Conservation (phyloP, 768 basidiomycete species). For the Leucocoprinus sp. region DNA sequence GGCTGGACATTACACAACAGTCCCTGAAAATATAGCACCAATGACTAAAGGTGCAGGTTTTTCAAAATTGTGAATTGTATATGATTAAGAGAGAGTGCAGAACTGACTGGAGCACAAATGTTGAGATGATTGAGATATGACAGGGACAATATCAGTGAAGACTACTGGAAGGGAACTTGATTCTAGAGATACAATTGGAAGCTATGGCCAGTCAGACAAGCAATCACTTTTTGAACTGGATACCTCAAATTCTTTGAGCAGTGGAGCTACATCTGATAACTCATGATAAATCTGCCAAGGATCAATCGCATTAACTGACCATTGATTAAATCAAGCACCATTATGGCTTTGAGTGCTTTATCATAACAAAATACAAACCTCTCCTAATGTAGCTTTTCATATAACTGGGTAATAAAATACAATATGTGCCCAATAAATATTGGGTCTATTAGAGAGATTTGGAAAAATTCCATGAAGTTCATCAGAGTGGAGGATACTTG, state of each 20-base stretch:
- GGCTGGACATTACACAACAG: constrained; percentile 59
- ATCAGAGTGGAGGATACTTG: not conserved
- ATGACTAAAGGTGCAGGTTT: constrained; percentile 47
- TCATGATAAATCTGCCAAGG: not conserved
- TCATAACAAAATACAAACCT: constrained; percentile 77
- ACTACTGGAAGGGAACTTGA: constrained; percentile 71
- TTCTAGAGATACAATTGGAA: constrained; percentile 29
- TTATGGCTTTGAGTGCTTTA: constrained; percentile 65
- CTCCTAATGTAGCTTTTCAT: constrained; percentile 78
- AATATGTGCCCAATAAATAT: constrained; percentile 76
- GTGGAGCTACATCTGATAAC: constrained; percentile 56
- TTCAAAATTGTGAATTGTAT: constrained; percentile 55
- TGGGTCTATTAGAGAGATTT: constrained; percentile 23
- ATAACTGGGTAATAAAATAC: constrained; percentile 71
- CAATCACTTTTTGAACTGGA: constrained; percentile 59
- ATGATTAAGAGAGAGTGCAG: constrained; percentile 58
- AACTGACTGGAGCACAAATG: constrained; percentile 56
- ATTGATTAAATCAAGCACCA: constrained; percentile 63
- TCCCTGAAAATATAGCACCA: constrained; percentile 55
- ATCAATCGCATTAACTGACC: constrained; percentile 34
- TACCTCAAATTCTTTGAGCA: constrained; percentile 70
- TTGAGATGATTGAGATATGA: constrained; percentile 52
- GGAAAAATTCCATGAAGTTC: not conserved
- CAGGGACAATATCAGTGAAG: constrained; percentile 56
- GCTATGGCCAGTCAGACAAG: constrained; percentile 68